These are phyloP conservation scores for Simmondsia chinensis DNA, from an alignment of 148 eudicot genomes.

Conservation along the genomic window DNA sequence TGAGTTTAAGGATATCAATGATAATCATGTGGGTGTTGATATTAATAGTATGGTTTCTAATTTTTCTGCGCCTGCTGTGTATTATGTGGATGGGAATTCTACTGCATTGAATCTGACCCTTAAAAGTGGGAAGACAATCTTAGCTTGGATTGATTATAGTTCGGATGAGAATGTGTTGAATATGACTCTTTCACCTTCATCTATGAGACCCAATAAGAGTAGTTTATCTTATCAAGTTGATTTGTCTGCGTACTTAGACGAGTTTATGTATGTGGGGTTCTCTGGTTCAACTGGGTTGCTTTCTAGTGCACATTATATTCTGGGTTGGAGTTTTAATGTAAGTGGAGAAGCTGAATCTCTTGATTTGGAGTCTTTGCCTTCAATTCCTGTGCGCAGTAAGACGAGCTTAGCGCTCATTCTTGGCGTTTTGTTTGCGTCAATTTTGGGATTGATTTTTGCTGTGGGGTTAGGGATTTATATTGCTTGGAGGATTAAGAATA, in stretches of 20 bases:
- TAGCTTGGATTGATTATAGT: slow-evolving; percentile 80
- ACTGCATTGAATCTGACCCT: slow-evolving; percentile 31
- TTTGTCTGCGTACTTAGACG: slow-evolving; percentile 41
- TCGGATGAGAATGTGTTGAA: slow-evolving; percentile 19
- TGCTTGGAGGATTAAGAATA: slow-evolving; percentile 38
- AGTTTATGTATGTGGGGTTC: slow-evolving; percentile 66
- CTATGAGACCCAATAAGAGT: slow-evolving; percentile 32
- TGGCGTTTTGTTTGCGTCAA: slow-evolving; percentile 26
- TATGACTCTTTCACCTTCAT: slow-evolving; percentile 47
- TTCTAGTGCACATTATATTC: slow-evolving; percentile 62
- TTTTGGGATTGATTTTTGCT: slow-evolving; percentile 16
- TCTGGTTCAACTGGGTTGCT: slow-evolving; percentile 78
- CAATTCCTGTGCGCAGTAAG: slow-evolving; percentile 27
- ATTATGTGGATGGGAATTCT: slow-evolving; percentile 34
- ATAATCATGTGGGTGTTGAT: slow-evolving; percentile 78
- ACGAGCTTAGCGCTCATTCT: slow-evolving; percentile 23
- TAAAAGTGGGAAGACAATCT: slow-evolving; percentile 45
- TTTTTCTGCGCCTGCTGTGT: slow-evolving; percentile 42
- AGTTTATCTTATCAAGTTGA: slow-evolving; percentile 48
- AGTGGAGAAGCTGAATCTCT: slow-evolving; percentile 51
- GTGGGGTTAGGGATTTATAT: slow-evolving; percentile 15
- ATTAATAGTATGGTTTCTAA: slow-evolving; percentile 49
- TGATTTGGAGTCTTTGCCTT: slow-evolving; percentile 44
- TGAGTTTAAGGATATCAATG: slow-evolving; percentile 58
- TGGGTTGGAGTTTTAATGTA: slow-evolving; percentile 71